Conservation (phyloP, 345 rosid genomes). For the Alliaria petiolata region DNA sequence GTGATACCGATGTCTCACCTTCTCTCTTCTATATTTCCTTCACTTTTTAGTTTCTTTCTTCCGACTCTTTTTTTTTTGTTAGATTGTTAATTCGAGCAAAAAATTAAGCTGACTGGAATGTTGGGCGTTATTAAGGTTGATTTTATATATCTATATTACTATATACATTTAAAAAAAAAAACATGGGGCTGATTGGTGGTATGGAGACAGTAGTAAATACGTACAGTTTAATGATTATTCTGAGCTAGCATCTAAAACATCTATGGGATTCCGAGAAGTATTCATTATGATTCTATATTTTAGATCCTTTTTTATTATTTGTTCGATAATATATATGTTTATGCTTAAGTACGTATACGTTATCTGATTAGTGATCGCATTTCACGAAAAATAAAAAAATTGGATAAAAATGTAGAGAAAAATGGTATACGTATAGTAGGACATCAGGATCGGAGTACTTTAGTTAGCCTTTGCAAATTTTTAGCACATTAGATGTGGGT, state of each 20-base stretch:
- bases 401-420: neutral
- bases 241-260: constrained; percentile 4
- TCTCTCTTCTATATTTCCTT: constrained; percentile 16
- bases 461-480: neutral
- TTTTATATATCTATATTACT: neutral
- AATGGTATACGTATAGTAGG: neutral
- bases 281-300: neutral
- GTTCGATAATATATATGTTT: too few species aligned
- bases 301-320: too few species aligned
- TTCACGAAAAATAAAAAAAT: neutral
- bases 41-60: neutral
- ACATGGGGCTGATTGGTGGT: neutral
- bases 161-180: too few species aligned
- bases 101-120: neutral
- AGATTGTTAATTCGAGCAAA: neutral
- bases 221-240: neutral
- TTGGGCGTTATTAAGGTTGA: too few species aligned
- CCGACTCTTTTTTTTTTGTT: neutral
- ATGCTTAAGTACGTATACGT: neutral
- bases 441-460: neutral
- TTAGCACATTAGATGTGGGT: neutral
- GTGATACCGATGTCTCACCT: constrained; percentile 31
- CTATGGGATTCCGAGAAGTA: neutral
- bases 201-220: too few species aligned
- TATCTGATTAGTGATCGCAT: neutral